Percentiles rank a stretch among this genome's conserved stretches.
Evolutionary conservation across 2,329 filamentous ascomycete species (phyloP).

Genomic region (Fusarium transvaalense): DNA sequence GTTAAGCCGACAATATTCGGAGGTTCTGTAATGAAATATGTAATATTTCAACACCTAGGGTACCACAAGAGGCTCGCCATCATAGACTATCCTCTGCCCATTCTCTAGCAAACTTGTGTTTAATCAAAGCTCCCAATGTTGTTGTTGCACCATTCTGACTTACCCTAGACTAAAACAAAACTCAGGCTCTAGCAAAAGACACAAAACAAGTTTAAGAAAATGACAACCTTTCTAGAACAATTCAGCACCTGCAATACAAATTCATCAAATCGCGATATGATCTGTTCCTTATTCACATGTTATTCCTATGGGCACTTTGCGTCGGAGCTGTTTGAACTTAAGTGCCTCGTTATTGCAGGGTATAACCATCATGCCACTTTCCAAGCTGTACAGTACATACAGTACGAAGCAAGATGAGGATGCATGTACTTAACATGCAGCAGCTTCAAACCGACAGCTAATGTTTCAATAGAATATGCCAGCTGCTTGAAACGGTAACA

Average conservation of each 20-base stretch:
- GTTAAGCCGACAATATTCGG: background rate
- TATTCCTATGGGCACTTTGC: background rate
- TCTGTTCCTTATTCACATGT: background rate
- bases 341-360: background rate
- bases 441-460: conserved; percentile 5
- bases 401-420: conserved; percentile 5
- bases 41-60: background rate
- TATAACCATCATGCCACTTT: conserved; percentile 4
- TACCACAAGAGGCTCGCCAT: background rate
- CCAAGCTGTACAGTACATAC: background rate
- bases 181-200: background rate
- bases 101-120: background rate
- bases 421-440: conserved; percentile 7
- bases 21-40: background rate
- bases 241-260: background rate
- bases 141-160: background rate
- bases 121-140: background rate
- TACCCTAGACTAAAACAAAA: conserved; percentile 6
- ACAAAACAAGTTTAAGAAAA: conserved; percentile 1
- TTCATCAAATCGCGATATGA: background rate
- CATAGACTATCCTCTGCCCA: too few species aligned
- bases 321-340: background rate
- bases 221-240: conserved; percentile 10
- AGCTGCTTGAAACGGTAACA: conserved; percentile 16
- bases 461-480: conserved; percentile 4